phyloP scores from a whole-genome alignment of 2,329 filamentous ascomycete species.

The Microcera coccophila region DNA sequence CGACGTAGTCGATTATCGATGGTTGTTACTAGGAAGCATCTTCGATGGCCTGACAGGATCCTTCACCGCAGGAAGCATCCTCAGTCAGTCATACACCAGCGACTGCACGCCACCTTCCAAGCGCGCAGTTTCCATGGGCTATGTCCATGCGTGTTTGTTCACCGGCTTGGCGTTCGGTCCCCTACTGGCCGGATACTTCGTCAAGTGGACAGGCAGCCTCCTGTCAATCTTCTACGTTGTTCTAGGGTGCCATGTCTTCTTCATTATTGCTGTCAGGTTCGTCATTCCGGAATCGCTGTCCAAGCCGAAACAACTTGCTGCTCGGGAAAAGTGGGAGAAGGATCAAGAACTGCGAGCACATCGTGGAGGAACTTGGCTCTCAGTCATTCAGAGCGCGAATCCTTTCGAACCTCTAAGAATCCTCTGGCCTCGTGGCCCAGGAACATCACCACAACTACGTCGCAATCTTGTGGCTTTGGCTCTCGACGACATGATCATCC shows the following conservation, averaged over 20 bases:
- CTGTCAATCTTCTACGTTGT: conserved; percentile 82
- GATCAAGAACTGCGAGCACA: conserved; percentile 39
- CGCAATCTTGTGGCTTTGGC: conserved; percentile 81
- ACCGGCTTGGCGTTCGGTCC: conserved; percentile 85
- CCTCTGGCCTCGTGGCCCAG: conserved; percentile 67
- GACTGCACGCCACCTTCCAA: conserved; percentile 81
- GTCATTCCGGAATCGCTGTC: conserved; percentile 82
- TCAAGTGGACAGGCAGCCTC: conserved; percentile 70
- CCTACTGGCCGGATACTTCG: conserved; percentile 72
- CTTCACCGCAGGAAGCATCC: conserved; percentile 73
- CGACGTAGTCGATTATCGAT: conserved; percentile 67
- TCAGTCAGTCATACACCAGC: conserved; percentile 81
- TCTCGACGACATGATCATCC: conserved; percentile 73
- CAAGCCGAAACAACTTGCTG: conserved; percentile 63
- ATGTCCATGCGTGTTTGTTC: conserved; percentile 86
- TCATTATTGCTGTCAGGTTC: conserved; percentile 67
- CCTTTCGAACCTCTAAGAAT: conserved; percentile 74
- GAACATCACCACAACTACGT: conserved; percentile 57
- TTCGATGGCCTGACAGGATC: conserved; percentile 84
- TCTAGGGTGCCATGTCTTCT: conserved; percentile 66
- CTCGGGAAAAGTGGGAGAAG: conserved; percentile 62
- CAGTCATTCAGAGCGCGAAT: conserved; percentile 50
- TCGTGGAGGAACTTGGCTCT: conserved; percentile 27
- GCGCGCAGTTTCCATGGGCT: conserved; percentile 80
- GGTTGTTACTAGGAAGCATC: conserved; percentile 71